Base-by-base conservation (phyloP, 2,329 filamentous ascomycete species). In the Calonectria crousiana region DNA sequence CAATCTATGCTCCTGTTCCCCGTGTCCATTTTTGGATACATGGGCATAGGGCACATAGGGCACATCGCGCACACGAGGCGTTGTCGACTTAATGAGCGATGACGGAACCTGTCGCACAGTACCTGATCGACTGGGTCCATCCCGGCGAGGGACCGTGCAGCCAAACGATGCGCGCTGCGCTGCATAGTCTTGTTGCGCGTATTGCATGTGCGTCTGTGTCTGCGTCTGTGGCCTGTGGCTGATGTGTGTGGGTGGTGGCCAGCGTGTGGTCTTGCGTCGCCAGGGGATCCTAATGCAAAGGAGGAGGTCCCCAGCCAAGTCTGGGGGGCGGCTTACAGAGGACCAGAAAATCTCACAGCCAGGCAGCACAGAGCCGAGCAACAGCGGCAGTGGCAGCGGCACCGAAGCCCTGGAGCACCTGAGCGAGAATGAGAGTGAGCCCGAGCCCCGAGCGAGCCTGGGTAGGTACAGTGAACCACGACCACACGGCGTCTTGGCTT, bases 21-120 rank as follows among this genome's bases (percentile, higher is more conserved):
- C 67, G 67, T 62, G 53, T 69, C 53, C 67, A 69, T 62, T 62
- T 69, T 69, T 69, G 67, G 67, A 69, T 51, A 69, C 67, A 49
- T 34, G 66, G 23, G 56, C 56, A 62, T 62, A 62, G 36, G 56
- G 56, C 56, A 62, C 56, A 62, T 62, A 62, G 36, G 56, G 56
- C 56, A 62, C 56, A 6, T 34, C 34, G 56, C 56, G 56, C 56
- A 41, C 56, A 44, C 52, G 36, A 34, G 38, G 30, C 36, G 38
- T 28, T 34, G 23, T 62, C 56, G 56, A 20, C 36, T 62, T 62
- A 62, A 62, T 41, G 60, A 65, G 16, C 30, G 41, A 44, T 65
- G 60, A 49, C 60, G 60, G 38, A 47, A 49, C 60, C 18, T 65
- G 41, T 44, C 30, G 41, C 13, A 65, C 60, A 65, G 68, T 64